A percentile compares a stretch with the other conserved stretches of the same genome.
Conservation (phyloP, 1,284 basidiomycete species). For the Fomitopsis betulina region DNA sequence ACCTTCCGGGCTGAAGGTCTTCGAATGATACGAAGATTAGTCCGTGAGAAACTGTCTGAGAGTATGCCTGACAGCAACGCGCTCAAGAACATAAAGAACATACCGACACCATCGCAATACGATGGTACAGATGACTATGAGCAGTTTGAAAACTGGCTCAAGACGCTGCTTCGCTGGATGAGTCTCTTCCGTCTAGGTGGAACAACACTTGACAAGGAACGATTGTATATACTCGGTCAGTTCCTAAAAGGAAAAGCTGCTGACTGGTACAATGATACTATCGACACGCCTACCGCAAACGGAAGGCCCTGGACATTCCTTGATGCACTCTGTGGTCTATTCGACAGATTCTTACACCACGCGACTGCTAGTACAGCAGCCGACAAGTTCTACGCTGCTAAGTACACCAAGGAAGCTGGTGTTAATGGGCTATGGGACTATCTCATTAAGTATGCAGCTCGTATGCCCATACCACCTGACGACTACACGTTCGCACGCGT, state of each 20-base stretch:
- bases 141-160: neutral
- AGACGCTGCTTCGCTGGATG: neutral
- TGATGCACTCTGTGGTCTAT: constrained; percentile 3
- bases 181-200: neutral
- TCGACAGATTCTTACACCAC: constrained; percentile 5
- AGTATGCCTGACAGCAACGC: neutral
- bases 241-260: neutral
- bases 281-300: neutral
- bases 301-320: constrained; percentile 4
- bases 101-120: neutral
- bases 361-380: constrained; percentile 3
- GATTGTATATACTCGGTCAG: neutral
- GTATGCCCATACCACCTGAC: constrained; percentile 8
- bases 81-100: neutral
- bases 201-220: neutral
- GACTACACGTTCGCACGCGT: constrained; percentile 8
- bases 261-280: constrained; percentile 3
- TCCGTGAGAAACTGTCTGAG: neutral
- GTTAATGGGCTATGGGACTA: constrained; percentile 5
- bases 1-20: neutral
- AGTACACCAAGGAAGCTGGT: neutral
- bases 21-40: neutral
- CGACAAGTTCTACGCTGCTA: constrained; percentile 1
- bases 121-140: neutral
- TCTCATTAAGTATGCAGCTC: neutral